Conservation (phyloP, 2,329 filamentous ascomycete genomes). For the Hortaea sp. region DNA sequence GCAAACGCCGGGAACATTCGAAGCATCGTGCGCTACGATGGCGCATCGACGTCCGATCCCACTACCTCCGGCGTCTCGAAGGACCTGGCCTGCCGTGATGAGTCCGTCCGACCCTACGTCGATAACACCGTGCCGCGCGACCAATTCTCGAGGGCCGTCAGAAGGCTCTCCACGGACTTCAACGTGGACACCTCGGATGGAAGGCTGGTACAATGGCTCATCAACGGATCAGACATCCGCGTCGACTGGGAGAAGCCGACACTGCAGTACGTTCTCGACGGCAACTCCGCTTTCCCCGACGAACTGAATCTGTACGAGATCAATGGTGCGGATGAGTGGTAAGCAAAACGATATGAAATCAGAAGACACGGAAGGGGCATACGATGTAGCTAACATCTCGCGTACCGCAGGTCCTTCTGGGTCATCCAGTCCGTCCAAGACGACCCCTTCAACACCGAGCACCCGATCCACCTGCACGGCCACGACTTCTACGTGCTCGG, state of each 20-base stretch:
- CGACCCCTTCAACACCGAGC: not conserved
- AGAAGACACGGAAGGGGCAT: too few relatives aligned
- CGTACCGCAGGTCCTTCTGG: too few relatives aligned
- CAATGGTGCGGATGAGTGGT: too few relatives aligned
- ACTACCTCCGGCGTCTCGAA: not conserved
- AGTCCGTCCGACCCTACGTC: not conserved
- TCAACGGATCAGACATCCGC: conserved; percentile 33
- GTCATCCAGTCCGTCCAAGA: not conserved
- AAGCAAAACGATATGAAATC: too few relatives aligned
- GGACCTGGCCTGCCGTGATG: not conserved
- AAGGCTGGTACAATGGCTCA: conserved; percentile 16
- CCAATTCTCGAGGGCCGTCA: not conserved
- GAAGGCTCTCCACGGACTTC: not conserved
- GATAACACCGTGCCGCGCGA: not conserved
- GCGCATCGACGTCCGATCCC: not conserved
- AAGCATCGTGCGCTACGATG: not conserved
- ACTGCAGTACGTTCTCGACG: conserved; percentile 31
- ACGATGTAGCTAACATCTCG: too few relatives aligned
- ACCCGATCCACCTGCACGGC: conserved; percentile 22
- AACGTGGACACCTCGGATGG: not conserved
- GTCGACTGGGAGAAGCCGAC: conserved; percentile 36
- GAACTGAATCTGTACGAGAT: too few relatives aligned
- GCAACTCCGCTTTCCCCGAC: conserved; percentile 31
- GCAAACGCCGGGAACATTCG: not conserved
- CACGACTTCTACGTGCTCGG: conserved; percentile 35